These are phyloP conservation scores for Diaporthe sp. DNA, from an alignment of 2,329 filamentous ascomycete genomes.

Conservation along the genomic window DNA sequence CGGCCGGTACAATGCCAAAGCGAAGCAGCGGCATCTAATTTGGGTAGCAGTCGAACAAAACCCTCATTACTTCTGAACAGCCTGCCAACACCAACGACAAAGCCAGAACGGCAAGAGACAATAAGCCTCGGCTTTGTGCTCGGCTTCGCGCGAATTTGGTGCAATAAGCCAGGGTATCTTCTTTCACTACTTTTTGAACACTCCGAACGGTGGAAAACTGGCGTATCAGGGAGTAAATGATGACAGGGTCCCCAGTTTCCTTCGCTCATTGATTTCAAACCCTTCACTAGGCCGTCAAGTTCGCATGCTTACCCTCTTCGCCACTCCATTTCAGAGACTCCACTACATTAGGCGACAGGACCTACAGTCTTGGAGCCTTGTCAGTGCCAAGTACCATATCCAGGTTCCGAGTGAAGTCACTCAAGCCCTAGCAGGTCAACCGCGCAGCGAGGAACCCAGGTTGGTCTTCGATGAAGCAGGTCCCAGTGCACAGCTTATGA, in stretches of 20 bases:
- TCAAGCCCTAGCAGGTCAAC: background rate
- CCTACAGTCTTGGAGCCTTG: background rate
- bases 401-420: background rate
- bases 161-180: background rate
- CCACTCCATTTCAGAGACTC: background rate
- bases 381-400: background rate
- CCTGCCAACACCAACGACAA: background rate
- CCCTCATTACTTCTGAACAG: background rate
- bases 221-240: fast-evolving
- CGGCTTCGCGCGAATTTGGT: background rate
- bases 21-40: background rate
- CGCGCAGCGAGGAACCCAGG: background rate
- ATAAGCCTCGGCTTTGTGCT: background rate
- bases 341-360: background rate
- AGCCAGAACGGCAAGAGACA: background rate
- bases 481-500: background rate
- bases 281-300: background rate
- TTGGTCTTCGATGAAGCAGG: background rate
- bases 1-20: background rate
- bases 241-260: background rate
- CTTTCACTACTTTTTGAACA: background rate
- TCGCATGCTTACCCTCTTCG: background rate
- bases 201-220: background rate
- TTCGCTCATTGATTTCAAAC: background rate
- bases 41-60: background rate